phyloP scores from a whole-genome alignment of 139 green algal genomes.

The Picochlorum sp. region DNA sequence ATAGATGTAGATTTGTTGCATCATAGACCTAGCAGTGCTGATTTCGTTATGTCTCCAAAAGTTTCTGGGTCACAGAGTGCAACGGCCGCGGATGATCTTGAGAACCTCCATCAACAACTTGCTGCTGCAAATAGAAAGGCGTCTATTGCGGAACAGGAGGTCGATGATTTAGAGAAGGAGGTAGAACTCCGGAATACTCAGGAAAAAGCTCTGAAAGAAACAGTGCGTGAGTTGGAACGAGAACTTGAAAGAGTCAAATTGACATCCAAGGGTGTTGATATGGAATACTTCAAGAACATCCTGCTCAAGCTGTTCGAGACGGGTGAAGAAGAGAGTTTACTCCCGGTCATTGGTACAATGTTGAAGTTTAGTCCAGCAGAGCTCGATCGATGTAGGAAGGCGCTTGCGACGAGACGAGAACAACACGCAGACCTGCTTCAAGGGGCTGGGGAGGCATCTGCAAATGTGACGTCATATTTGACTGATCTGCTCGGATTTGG shows the following conservation, averaged over 20 bases:
- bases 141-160: slow-evolving; percentile 23
- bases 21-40: neutral
- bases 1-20: no score
- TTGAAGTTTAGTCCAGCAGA: slow-evolving; percentile 44
- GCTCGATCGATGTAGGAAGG: slow-evolving; percentile 28
- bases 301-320: slow-evolving; percentile 51
- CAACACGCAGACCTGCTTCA: neutral
- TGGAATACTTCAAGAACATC: slow-evolving; percentile 55
- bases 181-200: slow-evolving; percentile 35
- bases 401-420: slow-evolving; percentile 6
- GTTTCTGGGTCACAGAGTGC: neutral
- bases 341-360: slow-evolving; percentile 42
- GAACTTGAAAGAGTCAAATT: slow-evolving; percentile 29
- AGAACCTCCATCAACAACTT: slow-evolving; percentile 28
- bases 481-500: slow-evolving; percentile 7
- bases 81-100: slow-evolving; percentile 18
- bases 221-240: slow-evolving; percentile 37
- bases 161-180: slow-evolving; percentile 39
- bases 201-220: slow-evolving; percentile 43
- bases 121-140: slow-evolving; percentile 5
- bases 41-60: neutral
- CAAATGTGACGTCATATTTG: slow-evolving; percentile 9
- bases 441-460: neutral
- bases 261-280: slow-evolving; percentile 30
- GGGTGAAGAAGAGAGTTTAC: slow-evolving; percentile 34